Percentiles rank a stretch among this genome's conserved stretches.
These are phyloP conservation scores for Pelargonium citronellum DNA, from an alignment of 441 rosid species.

Conservation along the genomic window DNA sequence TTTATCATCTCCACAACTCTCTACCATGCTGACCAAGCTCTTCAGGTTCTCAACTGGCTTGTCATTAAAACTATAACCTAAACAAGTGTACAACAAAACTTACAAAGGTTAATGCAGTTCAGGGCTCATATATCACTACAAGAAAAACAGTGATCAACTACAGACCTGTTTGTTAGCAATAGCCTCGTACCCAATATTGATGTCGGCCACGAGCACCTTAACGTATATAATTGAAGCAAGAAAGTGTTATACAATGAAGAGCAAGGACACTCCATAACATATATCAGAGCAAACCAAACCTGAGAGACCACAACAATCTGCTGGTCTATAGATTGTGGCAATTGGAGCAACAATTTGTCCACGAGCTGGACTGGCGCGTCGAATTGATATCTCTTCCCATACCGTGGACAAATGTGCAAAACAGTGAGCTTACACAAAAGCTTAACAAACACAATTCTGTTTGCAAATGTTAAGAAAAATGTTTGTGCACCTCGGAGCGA, in stretches of 20 bases:
- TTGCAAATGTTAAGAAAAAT: too few relatives aligned
- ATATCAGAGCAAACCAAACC: slow-evolving; percentile 38
- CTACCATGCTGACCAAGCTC: slow-evolving; percentile 74
- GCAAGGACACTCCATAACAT: too few relatives aligned
- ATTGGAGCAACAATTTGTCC: slow-evolving; percentile 73
- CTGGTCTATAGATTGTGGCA: slow-evolving; percentile 70
- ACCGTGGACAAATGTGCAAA: slow-evolving; percentile 26
- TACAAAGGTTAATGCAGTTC: too few relatives aligned
- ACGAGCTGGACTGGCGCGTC: slow-evolving; percentile 91
- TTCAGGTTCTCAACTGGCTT: slow-evolving; percentile 75
- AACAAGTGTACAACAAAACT: neutral
- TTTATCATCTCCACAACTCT: slow-evolving; percentile 67
- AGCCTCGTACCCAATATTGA: too few relatives aligned
- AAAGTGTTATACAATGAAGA: too few relatives aligned
- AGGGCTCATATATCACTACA: too few relatives aligned
- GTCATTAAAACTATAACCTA: slow-evolving; percentile 84
- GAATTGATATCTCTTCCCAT: slow-evolving; percentile 84
- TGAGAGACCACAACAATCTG: slow-evolving; percentile 92
- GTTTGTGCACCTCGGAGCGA: slow-evolving; percentile 71
- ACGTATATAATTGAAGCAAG: too few relatives aligned
- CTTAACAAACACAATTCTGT: neutral
- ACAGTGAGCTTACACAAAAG: neutral
- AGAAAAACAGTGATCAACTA: too few relatives aligned
- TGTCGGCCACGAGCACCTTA: too few relatives aligned
- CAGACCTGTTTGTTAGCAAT: too few relatives aligned